Base-by-base conservation (phyloP, 352 stramenopile genomes). In the Phytophthora ramorum region DNA sequence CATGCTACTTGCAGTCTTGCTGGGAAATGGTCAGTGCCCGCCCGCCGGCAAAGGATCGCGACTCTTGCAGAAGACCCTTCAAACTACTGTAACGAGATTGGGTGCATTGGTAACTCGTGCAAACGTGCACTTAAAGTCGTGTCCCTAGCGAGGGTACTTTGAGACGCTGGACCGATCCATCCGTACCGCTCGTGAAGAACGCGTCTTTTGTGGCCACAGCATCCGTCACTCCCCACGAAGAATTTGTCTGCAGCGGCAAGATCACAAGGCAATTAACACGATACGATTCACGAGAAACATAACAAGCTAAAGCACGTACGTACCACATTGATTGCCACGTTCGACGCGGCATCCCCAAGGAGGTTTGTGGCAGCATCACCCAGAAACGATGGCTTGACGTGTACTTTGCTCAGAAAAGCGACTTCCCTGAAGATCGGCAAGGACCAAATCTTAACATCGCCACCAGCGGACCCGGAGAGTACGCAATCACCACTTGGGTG, bases 391-490 rank as follows among this genome's bases (percentile, higher is more conserved):
- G 86, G 81, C 64, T 93, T 94, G 19, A 85, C 73, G 63, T 94
- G 83, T 22, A 94, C 75, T 64, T 93, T 96, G 54, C 60, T 79
- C 17, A 92, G 65, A 44, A 81, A 76, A 12, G 79, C 78, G n/a
- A 95, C 63, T 58, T 96, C 87, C 16, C 88, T 79, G 62, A 96
- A 96, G 41, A 95, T 87, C 10, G 88, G 87, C 22, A 96, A 63
- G 13, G 88, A 92, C 88, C 88, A 96, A 49, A 96, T 94, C 75
- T 96, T 96, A 44, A 96, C 75, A 51, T 95, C 89, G 5, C 89
- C 89, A 17, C 83, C 86, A 22, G 89, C 84, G 0, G 89, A 95
- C 7, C 89, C 89, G 14, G 89, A 95, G 7, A 96, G 75, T 47
- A 96, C 71, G 40, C 85, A 96, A n/a, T 87, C 74, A 4, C 87